Conservation (phyloP, 2,329 filamentous ascomycete species). For the Cladophialophora immunda region DNA sequence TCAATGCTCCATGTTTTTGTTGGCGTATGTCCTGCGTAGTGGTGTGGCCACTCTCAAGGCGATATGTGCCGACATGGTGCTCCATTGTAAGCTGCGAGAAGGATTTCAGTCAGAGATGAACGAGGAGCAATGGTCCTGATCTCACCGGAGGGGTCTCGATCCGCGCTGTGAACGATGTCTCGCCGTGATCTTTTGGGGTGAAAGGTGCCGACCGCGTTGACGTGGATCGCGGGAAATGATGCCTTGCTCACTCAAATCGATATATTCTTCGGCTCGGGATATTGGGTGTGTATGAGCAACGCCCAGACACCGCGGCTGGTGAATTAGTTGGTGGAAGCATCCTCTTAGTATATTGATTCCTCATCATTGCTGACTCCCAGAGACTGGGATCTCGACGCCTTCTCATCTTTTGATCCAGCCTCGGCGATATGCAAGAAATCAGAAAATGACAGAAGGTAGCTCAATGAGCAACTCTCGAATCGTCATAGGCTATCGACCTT, state of each 20-base stretch:
- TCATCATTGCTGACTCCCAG: not conserved
- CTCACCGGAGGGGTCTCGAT: too few species aligned
- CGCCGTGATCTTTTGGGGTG: not conserved
- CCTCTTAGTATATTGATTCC: not conserved
- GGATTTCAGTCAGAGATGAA: too few species aligned
- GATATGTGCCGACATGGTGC: too few species aligned
- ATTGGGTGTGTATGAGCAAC: not conserved
- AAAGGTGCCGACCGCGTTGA: too few species aligned
- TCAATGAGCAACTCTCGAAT: not conserved
- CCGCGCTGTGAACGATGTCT: not conserved
- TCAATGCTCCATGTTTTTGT: not conserved
- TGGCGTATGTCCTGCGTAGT: too few species aligned
- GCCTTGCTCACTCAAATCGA: not conserved
- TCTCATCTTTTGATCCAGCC: not conserved
- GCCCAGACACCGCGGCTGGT: not conserved
- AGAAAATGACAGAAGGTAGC: not conserved
- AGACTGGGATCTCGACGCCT: not conserved
- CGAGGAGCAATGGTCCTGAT: too few species aligned
- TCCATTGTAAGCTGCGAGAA: too few species aligned
- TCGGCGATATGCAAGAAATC: not conserved
- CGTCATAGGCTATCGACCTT: conserved; percentile 19
- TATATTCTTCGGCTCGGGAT: not conserved
- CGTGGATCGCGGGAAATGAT: not conserved
- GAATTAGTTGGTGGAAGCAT: not conserved
- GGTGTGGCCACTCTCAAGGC: too few species aligned